These are phyloP conservation scores for Russula olivacea DNA, from an alignment of 768 basidiomycete genomes.

Conservation along the genomic window DNA sequence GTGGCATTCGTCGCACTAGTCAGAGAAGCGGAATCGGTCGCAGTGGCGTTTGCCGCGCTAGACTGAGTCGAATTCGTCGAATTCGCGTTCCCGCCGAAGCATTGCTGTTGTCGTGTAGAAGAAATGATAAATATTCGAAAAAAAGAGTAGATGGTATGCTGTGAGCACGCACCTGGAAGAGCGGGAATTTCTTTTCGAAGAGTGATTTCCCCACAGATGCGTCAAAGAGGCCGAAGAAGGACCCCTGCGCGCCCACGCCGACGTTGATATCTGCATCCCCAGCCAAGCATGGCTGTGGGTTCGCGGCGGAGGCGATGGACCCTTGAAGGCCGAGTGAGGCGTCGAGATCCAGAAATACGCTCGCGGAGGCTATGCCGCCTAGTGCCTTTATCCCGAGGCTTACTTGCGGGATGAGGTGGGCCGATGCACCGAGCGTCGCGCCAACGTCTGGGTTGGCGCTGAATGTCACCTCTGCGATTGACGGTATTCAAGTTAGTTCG, in stretches of 20 bases:
- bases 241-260: neutral
- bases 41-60: no score
- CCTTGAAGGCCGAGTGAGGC: neutral
- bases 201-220: neutral
- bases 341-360: slow-evolving; percentile 8
- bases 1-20: no score
- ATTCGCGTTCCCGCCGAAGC: neutral
- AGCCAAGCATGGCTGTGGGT: slow-evolving; percentile 7
- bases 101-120: neutral
- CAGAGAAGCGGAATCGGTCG: no score
- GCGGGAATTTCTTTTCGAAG: slow-evolving; percentile 2
- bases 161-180: slow-evolving; percentile 4
- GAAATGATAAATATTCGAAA: neutral
- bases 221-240: slow-evolving; percentile 2
- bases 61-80: no score
- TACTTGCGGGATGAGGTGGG: slow-evolving; percentile 43
- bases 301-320: neutral
- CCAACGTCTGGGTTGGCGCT: neutral
- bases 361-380: neutral
- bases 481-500: neutral
- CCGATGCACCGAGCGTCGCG: slow-evolving; percentile 35
- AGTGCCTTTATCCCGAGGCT: slow-evolving; percentile 3
- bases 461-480: neutral
- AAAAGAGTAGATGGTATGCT: neutral
- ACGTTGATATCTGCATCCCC: slow-evolving; percentile 1